Evolutionary conservation across 495 filamentous ascomycete genomes (phyloP), one percentile per base, ranked within the genome.

Genomic region (Cercophora samala): DNA sequence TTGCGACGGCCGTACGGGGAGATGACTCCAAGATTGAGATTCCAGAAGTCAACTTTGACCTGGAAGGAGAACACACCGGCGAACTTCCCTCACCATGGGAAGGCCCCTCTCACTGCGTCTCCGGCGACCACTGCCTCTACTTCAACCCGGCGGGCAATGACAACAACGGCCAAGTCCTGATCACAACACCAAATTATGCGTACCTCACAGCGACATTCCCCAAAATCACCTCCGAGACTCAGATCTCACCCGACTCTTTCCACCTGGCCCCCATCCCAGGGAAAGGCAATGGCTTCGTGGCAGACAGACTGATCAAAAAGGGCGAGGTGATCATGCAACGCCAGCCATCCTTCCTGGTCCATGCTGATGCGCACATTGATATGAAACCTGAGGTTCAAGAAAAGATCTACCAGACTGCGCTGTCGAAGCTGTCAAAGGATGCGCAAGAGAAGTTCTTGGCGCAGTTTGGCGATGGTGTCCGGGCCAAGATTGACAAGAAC

Each of bases 221-320:
- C 24, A n/a, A 26, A 1, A 17, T 64, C 0, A 19, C 54, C n/a
- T 61, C 9, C 5, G 42, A 42, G 21, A 42, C 24, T 17, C 23
- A 26, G 8, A 19, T 62, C 15, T 19, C 70, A 2, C 52, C 72
- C 2, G 63, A 64, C 3, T 72, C 76, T 0, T 80, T 75, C 58
- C 68, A 77, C 64, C 69, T 62, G 0, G 66, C 67, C 5, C 61
- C 77, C 1, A 64, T 82, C 1, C 68, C 74, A 0, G 77, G 77
- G 5, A 83, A 82, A 42, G 81, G 80, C 0, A 64, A 71, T 5
- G 81, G 81, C 0, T 62, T 83, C 25, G 63, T 81, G 5, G 79
- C 80, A n/a, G 75, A 74, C 29, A 62, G 76, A 18, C 72, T 73
- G 5, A 82, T 83, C 56, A 65, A 21, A 3, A 74, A 71, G 24